These are phyloP conservation scores for Cinnamomum micranthum DNA, from an alignment of 164 flowering plant species.

Conservation along the genomic window DNA sequence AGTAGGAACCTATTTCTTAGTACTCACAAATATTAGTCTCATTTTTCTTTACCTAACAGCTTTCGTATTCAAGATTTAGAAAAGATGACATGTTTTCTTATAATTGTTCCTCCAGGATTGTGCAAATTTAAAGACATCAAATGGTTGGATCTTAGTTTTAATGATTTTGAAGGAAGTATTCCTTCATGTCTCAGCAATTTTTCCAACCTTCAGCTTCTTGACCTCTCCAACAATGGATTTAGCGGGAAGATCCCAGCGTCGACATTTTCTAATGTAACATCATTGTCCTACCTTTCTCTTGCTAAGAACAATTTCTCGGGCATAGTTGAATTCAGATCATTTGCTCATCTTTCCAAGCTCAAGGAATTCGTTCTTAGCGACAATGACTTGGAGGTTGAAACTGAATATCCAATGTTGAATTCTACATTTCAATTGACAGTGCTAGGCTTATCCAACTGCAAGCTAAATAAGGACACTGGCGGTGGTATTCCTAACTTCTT, in stretches of 20 bases:
- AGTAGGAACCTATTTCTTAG: too few species aligned
- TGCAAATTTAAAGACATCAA: conserved; percentile 10
- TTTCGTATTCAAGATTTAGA: neutral
- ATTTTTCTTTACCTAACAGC: too few species aligned
- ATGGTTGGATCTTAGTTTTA: neutral
- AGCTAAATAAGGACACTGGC: neutral
- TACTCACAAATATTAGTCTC: too few species aligned
- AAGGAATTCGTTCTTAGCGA: neutral
- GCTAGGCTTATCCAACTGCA: conserved; percentile 6
- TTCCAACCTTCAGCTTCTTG: neutral
- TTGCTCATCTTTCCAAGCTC: conserved; percentile 4
- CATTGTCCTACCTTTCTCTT: neutral
- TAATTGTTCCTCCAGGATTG: conserved; percentile 1
- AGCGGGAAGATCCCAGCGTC: neutral
- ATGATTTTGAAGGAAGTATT: conserved; percentile 5
- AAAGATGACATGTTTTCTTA: neutral
- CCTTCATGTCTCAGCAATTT: conserved; percentile 11
- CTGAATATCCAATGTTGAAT: conserved; percentile 1
- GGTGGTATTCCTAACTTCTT: conserved; percentile 5
- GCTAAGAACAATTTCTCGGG: neutral
- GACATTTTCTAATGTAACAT: neutral
- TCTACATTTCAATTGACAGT: conserved; percentile 7
- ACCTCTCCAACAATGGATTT: conserved; percentile 6
- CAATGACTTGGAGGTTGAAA: neutral
- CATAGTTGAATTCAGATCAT: neutral